phyloP scores from a whole-genome alignment of 768 basidiomycete species.

The Suillus ampliporus region DNA sequence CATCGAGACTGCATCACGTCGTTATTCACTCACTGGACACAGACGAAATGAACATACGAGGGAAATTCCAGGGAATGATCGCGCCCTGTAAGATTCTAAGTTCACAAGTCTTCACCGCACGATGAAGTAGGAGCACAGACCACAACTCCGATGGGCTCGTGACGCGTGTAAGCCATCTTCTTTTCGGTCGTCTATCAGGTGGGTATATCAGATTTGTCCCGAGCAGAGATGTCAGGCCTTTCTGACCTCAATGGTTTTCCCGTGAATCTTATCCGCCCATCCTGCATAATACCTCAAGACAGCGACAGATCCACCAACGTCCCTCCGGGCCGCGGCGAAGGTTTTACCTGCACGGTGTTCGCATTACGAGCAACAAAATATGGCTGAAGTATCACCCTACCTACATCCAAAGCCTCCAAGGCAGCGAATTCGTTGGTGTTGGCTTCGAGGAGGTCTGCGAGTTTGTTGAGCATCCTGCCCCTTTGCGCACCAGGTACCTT shows the following conservation, averaged over 20 bases:
- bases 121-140: constrained; percentile 22
- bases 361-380: not conserved
- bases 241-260: constrained; percentile 33
- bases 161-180: constrained; percentile 72
- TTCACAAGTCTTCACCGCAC: constrained; percentile 18
- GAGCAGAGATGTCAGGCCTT: not conserved
- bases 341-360: constrained; percentile 44
- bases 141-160: constrained; percentile 66
- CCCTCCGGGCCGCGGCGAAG: constrained; percentile 28
- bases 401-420: constrained; percentile 56
- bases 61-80: constrained; percentile 78
- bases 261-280: constrained; percentile 54
- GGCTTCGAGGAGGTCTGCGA: constrained; percentile 57
- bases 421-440: constrained; percentile 53
- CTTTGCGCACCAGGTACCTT: constrained; percentile 48
- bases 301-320: constrained; percentile 23
- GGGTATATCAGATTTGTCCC: not conserved
- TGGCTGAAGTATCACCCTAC: constrained; percentile 28
- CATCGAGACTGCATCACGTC: not conserved
- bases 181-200: constrained; percentile 49
- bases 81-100: constrained; percentile 35
- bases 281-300: constrained; percentile 50
- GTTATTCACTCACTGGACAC: not conserved
- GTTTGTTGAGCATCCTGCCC: constrained; percentile 48
- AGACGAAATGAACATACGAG: constrained; percentile 23